Conservation (phyloP, 2,329 filamentous ascomycete genomes). For the Fusarium graminum region DNA sequence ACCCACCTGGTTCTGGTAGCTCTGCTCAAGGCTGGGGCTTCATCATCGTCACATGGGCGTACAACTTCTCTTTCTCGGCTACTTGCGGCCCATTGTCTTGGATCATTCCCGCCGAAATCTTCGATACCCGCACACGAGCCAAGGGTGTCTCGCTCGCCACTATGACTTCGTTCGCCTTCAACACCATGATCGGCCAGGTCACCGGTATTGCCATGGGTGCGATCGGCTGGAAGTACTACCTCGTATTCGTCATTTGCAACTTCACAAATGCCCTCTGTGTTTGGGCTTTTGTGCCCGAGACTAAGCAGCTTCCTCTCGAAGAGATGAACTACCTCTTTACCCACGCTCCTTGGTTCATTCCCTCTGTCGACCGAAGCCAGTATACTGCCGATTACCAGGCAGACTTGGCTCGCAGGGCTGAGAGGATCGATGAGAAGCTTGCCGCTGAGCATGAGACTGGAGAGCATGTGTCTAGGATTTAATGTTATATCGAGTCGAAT, state of each 20-base stretch:
- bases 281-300: conserved; percentile 75
- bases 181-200: conserved; percentile 76
- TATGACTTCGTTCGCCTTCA: conserved; percentile 79
- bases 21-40: conserved; percentile 70
- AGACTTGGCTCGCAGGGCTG: conserved; percentile 70
- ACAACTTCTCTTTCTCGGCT: conserved; percentile 34
- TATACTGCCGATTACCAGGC: conserved; percentile 35
- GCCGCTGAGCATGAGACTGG: conserved; percentile 15
- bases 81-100: conserved; percentile 46
- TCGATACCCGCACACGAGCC: conserved; percentile 78
- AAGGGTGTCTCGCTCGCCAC: conserved; percentile 81
- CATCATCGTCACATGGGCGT: conserved; percentile 32
- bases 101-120: conserved; percentile 76
- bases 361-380: conserved; percentile 11
- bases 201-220: conserved; percentile 54
- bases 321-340: conserved; percentile 65
- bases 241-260: conserved; percentile 52
- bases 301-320: conserved; percentile 72
- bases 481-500: too few species aligned
- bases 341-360: conserved; percentile 29
- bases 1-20: conserved; percentile 65
- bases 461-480: conserved; percentile 8
- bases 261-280: conserved; percentile 61
- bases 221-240: conserved; percentile 59
- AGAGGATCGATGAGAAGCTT: conserved; percentile 13